A percentile compares a stretch with the other conserved stretches of the same genome.
phyloP scores from a whole-genome alignment of 1,284 basidiomycete genomes.

The Ganoderma boninense region DNA sequence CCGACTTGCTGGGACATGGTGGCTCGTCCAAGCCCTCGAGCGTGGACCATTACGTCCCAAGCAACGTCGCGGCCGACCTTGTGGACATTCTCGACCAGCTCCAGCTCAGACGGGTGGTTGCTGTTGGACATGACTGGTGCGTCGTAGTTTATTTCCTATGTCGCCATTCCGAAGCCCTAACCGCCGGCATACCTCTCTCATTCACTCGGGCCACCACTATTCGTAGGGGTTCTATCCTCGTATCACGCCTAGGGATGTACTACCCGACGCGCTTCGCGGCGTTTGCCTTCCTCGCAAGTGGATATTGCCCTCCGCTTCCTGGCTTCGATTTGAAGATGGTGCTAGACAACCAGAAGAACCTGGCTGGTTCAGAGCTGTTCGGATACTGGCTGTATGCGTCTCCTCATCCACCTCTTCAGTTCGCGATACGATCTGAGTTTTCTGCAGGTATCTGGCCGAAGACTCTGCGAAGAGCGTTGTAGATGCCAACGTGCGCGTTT shows the following conservation, averaged over 20 bases:
- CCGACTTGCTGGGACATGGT: slow-evolving; percentile 64
- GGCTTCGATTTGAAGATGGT: slow-evolving; percentile 31
- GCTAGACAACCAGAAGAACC: slow-evolving; percentile 51
- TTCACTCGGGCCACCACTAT: not conserved
- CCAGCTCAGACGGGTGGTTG: slow-evolving; percentile 46
- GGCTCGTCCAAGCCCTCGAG: slow-evolving; percentile 58
- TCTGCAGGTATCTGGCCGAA: slow-evolving; percentile 39
- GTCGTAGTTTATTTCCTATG: slow-evolving; percentile 16
- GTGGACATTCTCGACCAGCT: slow-evolving; percentile 56
- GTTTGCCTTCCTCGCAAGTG: slow-evolving; percentile 51
- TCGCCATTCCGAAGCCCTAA: not conserved
- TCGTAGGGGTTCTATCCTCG: slow-evolving; percentile 49
- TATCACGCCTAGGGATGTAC: slow-evolving; percentile 48
- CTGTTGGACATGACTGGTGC: slow-evolving; percentile 60
- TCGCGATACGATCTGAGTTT: too few relatives aligned
- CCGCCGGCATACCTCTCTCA: not conserved
- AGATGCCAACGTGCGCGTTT: slow-evolving; percentile 37
- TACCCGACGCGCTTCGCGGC: slow-evolving; percentile 50
- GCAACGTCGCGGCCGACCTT: slow-evolving; percentile 51
- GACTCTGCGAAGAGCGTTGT: slow-evolving; percentile 41
- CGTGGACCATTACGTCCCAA: slow-evolving; percentile 49
- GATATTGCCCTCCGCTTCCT: slow-evolving; percentile 45
- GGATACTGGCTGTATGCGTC: slow-evolving; percentile 43
- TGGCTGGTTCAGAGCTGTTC: slow-evolving; percentile 43
- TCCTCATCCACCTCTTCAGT: too few relatives aligned